Evolutionary conservation across 441 rosid species (phyloP).

Genomic region (Gossypium gossypioides): DNA sequence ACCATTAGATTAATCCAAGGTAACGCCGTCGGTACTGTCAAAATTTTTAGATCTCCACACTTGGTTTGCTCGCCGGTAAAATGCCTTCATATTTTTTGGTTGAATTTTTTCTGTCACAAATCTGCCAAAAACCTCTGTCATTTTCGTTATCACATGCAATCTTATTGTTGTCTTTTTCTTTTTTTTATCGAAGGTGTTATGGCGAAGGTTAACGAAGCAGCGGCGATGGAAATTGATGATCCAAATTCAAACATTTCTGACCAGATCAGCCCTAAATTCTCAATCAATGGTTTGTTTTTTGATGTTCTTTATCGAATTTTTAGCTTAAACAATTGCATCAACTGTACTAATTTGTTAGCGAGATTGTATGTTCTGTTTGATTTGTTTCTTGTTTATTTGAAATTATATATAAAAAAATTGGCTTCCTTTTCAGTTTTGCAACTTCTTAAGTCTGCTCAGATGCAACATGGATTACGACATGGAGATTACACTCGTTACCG

Average conservation of each 20-base stretch:
- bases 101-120: not conserved
- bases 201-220: conserved; percentile 33
- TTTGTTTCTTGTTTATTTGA: not conserved
- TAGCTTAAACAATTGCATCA: not conserved
- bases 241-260: conserved; percentile 38
- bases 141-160: not conserved
- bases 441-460: conserved; percentile 78
- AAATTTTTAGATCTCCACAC: not conserved
- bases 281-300: conserved; percentile 55
- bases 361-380: not conserved
- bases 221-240: conserved; percentile 73
- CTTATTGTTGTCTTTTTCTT: not conserved
- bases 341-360: not conserved
- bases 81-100: not conserved
- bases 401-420: not conserved
- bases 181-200: conserved; percentile 21
- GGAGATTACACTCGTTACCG: conserved; percentile 88
- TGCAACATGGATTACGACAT: conserved; percentile 96
- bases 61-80: not conserved
- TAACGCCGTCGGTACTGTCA: not conserved
- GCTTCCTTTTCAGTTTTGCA: conserved; percentile 49
- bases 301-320: not conserved
- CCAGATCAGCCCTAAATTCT: conserved; percentile 59
- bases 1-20: not conserved
- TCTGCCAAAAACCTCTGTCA: not conserved